phyloP scores from a whole-genome alignment of 805 yeast genomes.

The Metschnikowia hibisci region DNA sequence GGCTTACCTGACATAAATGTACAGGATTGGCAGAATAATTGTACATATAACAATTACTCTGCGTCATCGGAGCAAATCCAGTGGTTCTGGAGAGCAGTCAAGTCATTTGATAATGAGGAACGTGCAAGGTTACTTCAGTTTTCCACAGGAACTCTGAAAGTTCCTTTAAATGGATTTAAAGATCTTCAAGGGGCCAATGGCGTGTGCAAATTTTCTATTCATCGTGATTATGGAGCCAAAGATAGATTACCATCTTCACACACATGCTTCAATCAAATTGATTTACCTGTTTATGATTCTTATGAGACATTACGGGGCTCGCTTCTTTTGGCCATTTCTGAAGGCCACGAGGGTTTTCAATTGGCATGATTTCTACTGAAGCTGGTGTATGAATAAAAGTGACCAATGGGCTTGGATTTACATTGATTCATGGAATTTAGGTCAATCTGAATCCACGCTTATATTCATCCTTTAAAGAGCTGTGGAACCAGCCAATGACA shows the following conservation, averaged over 20 bases:
- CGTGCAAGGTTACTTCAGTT: slow-evolving; percentile 91
- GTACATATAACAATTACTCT: slow-evolving; percentile 76
- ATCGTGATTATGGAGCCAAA: slow-evolving; percentile 78
- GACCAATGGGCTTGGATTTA: no score
- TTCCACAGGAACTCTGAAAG: slow-evolving; percentile 96
- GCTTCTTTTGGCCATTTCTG: slow-evolving; percentile 78
- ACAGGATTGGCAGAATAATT: slow-evolving; percentile 90
- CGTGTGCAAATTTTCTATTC: slow-evolving; percentile 79
- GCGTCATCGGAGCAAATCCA: slow-evolving; percentile 81
- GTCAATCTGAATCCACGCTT: no score
- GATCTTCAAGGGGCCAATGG: slow-evolving; percentile 88
- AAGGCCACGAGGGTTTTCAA: slow-evolving; percentile 96
- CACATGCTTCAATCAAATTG: slow-evolving; percentile 94
- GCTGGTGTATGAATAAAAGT: no score
- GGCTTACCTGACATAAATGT: slow-evolving; percentile 97
- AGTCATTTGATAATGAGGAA: slow-evolving; percentile 90
- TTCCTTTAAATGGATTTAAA: slow-evolving; percentile 90
- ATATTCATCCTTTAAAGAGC: no score
- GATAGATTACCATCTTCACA: slow-evolving; percentile 93
- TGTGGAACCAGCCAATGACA: no score
- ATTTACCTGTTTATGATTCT: slow-evolving; percentile 86
- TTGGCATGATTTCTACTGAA: slow-evolving; percentile 51
- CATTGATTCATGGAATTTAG: no score
- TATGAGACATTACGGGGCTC: slow-evolving; percentile 84
- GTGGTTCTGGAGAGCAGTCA: slow-evolving; percentile 98